Evolutionary conservation across 202 grass and related monocot species (phyloP), one percentile per base, ranked within the genome.

Genomic region (Schoenoplectus triqueter): DNA sequence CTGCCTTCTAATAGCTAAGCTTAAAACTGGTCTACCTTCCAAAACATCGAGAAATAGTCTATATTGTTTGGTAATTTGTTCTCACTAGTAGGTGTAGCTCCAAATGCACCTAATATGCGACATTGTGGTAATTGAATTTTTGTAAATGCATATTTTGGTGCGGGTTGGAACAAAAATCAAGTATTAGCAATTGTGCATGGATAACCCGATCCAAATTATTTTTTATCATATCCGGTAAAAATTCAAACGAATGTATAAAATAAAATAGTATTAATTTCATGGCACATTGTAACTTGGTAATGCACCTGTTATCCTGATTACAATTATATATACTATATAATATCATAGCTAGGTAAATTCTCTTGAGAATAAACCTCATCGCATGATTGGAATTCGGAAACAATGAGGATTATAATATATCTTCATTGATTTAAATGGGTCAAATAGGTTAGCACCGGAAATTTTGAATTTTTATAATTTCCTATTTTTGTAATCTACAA

Each of bases 1-100:
- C n/a, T n/a, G n/a, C n/a, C n/a, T n/a, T n/a, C n/a, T n/a, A n/a
- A n/a, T 39, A 64, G 60, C 77, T 80, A 41, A 79, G 8, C 76
- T 5, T 80, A 3, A 18, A 48, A 81, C 41, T 49, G 2, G 42
- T 83, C 80, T 69, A 56, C 80, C 62, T 83, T 83, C 48, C 80
- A 66, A 67, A 83, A 40, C 80, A 52, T 56, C 61, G 44, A 83
- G 80, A 31, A 31, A 1, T 0, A 31, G 31, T 31, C 31, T 51
- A 67, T 82, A 52, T 31, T 82, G 17, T 82, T 67, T 67, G 11
- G 47, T 31, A 31, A 31, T 51, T 52, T 49, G 2, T 82, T 47
- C 14, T 31, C 62, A 7, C 60, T 82, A 66, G 44, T 44, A 67
- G 62, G 62, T 14, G 42, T 67, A 7, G 42, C 44, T 7, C n/a